Evolutionary conservation across 2,329 filamentous ascomycete genomes (phyloP), one percentile per base, ranked within the genome.

Genomic region (Scedosporium apiospermum): DNA sequence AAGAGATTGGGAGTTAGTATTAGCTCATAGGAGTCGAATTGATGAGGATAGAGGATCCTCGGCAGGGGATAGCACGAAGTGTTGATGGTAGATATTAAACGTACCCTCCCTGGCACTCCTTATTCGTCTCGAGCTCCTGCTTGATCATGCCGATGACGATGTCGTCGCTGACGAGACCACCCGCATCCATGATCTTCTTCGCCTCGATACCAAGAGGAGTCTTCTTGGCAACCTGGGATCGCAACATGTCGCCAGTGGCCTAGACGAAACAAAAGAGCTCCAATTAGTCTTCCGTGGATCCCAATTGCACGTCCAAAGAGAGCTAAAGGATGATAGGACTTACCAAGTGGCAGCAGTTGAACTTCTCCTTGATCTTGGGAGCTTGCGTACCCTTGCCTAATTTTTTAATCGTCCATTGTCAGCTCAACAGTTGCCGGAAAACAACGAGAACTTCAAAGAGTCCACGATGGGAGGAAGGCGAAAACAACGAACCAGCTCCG

Each of bases 81-180:
- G 30, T 34, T 34, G 30, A 9, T 34, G 30, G 30, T 34, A 34
- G 30, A 34, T 34, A 34, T 34, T 6, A 23, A n/a, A 66, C 85
- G 69, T 83, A 97, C 93, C 95, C 95, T 78, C 93, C 93, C 81
- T 90, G 90, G 86, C 95, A 99, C 80, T 99, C 93, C 72, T 85
- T 79, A 82, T 99, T 99, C 79, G 84, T 89, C 72, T 96, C 90
- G 60, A 99, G 85, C 83, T 99, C 93, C 75, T 88, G 90, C 86
- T 95, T 93, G 82, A 99, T 99, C 95, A 99, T 99, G 78, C 93
- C 92, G 77, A 99, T 90, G 85, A 99, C 93, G 74, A 99, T 99
- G 75, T 98, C 93, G 77, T 99, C 95, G 77, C 92, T 96, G 75
- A 99, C 95, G 64, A 99, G 87, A 69, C 93, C 93, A 71, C 95